These are phyloP conservation scores for Phaeosphaeriaceae sp. DNA, from an alignment of 2,329 filamentous ascomycete genomes.

Conservation along the genomic window DNA sequence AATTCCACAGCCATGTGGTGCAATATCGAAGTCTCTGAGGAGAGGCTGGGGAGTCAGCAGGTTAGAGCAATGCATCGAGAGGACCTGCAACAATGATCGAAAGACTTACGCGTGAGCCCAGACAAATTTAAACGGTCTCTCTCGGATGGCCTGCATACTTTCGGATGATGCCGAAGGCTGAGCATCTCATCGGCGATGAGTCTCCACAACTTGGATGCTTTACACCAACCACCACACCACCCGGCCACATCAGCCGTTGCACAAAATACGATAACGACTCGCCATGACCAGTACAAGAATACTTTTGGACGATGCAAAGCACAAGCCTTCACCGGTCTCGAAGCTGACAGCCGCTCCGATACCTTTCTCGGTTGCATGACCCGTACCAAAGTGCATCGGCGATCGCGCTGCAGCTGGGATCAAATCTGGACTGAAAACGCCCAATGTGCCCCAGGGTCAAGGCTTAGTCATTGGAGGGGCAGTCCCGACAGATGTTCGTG, in stretches of 20 bases:
- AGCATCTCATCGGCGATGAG: conserved; percentile 4
- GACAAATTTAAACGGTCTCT: not conserved
- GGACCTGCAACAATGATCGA: not conserved
- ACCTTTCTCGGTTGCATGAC: not conserved
- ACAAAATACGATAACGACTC: not conserved
- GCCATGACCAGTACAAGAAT: not conserved
- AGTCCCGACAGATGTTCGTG: not conserved
- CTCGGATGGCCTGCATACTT: not conserved
- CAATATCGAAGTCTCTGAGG: too few species aligned
- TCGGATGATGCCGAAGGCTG: not conserved
- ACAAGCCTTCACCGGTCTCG: not conserved
- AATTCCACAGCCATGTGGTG: too few species aligned
- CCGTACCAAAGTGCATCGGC: conserved; percentile 12
- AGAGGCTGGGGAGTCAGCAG: too few species aligned
- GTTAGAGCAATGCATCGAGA: too few species aligned
- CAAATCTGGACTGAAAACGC: conserved; percentile 11
- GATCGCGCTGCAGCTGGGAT: conserved; percentile 19
- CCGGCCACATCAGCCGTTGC: not conserved
- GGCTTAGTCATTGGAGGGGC: conserved; percentile 13
- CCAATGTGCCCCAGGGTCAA: conserved; percentile 6
- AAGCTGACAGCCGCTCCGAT: not conserved
- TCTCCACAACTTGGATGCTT: not conserved
- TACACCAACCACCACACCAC: not conserved
- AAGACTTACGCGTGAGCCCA: not conserved
- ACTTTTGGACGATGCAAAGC: not conserved